phyloP scores from a whole-genome alignment of 805 yeast genomes.

The Peterozyma toletana region DNA sequence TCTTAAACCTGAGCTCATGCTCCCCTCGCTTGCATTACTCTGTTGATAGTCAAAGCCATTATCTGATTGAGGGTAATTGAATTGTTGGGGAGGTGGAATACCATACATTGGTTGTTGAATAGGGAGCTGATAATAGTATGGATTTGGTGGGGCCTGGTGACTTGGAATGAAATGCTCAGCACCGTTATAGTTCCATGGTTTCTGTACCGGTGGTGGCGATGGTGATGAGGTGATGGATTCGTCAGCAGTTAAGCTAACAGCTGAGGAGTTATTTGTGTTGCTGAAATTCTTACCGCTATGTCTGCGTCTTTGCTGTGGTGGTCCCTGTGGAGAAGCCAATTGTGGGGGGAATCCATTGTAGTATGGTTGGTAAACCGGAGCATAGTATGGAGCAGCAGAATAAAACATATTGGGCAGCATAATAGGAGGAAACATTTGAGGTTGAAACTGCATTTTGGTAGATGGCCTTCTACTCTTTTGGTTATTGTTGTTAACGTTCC shows the following conservation, averaged over 20 bases:
- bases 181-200: background rate
- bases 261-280: constrained; percentile 1
- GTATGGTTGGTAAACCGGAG: constrained; percentile 3
- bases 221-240: constrained; percentile 4
- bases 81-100: background rate
- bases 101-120: background rate
- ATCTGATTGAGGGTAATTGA: background rate
- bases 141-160: background rate
- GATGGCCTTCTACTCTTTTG: background rate
- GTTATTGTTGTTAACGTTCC: background rate
- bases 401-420: background rate
- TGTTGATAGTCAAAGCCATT: background rate
- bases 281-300: background rate
- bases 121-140: background rate
- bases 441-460: background rate
- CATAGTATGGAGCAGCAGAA: background rate
- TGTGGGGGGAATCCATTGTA: background rate
- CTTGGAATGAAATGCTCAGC: constrained; percentile 4
- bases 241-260: constrained; percentile 1
- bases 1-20: background rate
- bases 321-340: background rate
- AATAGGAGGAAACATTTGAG: background rate
- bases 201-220: constrained; percentile 1
- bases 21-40: background rate
- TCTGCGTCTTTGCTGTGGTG: background rate